Evolutionary conservation across 1,284 basidiomycete genomes (phyloP), one percentile per base, ranked within the genome.

Genomic region (Marasmius fiardii): DNA sequence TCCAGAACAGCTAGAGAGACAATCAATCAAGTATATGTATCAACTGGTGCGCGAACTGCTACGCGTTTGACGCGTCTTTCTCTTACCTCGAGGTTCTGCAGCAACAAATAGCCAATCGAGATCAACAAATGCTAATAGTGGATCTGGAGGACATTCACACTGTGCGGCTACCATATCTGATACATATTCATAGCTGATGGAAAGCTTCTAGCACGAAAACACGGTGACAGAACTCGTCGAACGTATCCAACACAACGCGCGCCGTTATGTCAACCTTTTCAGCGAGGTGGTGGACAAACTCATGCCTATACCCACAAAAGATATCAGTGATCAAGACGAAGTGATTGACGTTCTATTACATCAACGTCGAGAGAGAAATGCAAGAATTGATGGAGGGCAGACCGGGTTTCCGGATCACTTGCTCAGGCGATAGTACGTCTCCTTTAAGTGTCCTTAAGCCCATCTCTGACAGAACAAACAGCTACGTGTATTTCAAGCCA

Each of bases 301-400:
- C 55, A 86, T 95, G 79, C 95, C 95, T 4, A 74, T 76, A 43
- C 91, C 95, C 2, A 93, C 90, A 21, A 90, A 90, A 68, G 93
- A 97, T 64, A 91, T 98, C 57, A 88, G 85, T 59, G 85, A 90
- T 58, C 81, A 92, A 47, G 92, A 93, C 63, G 95, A 98, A 68
- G 94, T 97, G 44, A 90, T 97, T 47, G 95, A 98, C 70, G 86
- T 98, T 8, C 94, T 98, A 61, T 81, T 97, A 63, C 93, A 95
- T 68, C 97, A 99, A 69, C 82, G 97, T 53, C 79, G 86, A 57
- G 90, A 96, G 71, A 81, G 92, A 59, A 98, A 98, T 66, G 84
- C 88, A 47, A 81, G 89, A 62, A 77, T 86, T 35, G 87, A 90
- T 56, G 85, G 85, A 21, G 70, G 70, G 24, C 83, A 86, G 56